Base-by-base conservation (phyloP, 805 yeast genomes). In the Barnettozyma californica region DNA sequence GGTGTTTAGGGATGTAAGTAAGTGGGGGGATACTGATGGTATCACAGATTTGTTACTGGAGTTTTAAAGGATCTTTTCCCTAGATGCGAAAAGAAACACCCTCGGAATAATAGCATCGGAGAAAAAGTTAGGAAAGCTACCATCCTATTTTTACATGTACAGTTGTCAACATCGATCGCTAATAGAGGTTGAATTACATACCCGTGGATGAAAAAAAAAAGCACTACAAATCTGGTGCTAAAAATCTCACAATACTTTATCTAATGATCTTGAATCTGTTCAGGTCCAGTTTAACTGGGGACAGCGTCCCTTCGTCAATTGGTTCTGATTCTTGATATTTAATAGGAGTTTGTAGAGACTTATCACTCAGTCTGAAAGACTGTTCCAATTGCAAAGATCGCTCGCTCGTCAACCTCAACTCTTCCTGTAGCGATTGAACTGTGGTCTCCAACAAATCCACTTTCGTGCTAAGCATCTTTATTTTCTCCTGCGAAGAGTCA, bases 241-340 rank as follows among this genome's bases (percentile, higher is more conserved):
- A 11, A 29, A 11, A 29, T 11, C 33, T n/a, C 14, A 29, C 4
- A 29, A 14, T 29, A 5, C 16, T 16, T 29, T 16, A 29, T 13
- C 33, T 29, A 3, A 56, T 52, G n/a, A 52, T 45, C 48, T 49
- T 54, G 51, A 57, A 57, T 35, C 49, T 54, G 27, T 49, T 45
- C 43, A 56, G 40, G 44, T 58, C 57, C 38, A 58, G 29, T 31
- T 58, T 56, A 26, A 58, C 60, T 5, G 62, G 59, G 2, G 60
- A 53, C 14, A 57, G 31, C 13, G 62, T 52, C 5, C 46, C 51
- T 16, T 53, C 57, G 37, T 52, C 58, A 13, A 33, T 20, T 40
- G 42, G 36, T 25, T 31, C 23, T 14, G 33, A 20, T 14, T 4
- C 21, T 9, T 20, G 27, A 9, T 21, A 16, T 19, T 25, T n/a